Conservation (phyloP, 805 yeast genomes). For the Kregervanrija fluxuum region DNA sequence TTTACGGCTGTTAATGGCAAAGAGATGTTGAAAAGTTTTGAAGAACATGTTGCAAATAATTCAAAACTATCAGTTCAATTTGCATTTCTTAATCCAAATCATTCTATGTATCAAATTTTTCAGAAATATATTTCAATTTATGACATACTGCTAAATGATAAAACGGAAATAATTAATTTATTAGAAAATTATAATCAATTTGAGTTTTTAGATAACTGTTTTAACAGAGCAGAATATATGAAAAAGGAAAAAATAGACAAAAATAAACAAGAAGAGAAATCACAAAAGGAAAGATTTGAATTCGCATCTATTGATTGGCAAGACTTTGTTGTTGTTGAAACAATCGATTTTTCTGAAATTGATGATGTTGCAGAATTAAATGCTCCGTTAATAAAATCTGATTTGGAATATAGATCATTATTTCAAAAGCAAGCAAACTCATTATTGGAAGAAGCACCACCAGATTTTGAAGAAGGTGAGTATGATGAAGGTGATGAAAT, state of each 20-base stretch:
- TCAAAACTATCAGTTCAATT: slow-evolving; percentile 45
- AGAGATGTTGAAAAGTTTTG: slow-evolving; percentile 33
- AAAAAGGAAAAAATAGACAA: slow-evolving; percentile 30
- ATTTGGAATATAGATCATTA: slow-evolving; percentile 55
- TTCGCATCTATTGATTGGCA: slow-evolving; percentile 86
- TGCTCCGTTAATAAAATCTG: slow-evolving; percentile 48
- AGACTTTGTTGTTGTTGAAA: slow-evolving; percentile 65
- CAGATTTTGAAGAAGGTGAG: slow-evolving; percentile 25
- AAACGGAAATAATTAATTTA: slow-evolving; percentile 4
- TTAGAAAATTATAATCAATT: slow-evolving; percentile 12
- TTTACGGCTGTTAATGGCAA: slow-evolving; percentile 57
- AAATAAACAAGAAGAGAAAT: slow-evolving; percentile 24
- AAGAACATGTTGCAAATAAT: slow-evolving; percentile 17
- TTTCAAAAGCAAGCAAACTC: slow-evolving; percentile 38
- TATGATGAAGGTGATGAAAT: slow-evolving; percentile 13
- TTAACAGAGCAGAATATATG: slow-evolving; percentile 49
- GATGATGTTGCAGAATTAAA: slow-evolving; percentile 53
- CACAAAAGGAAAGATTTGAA: slow-evolving; percentile 36
- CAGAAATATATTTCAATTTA: slow-evolving; percentile 51
- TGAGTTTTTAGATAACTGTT: slow-evolving; percentile 39
- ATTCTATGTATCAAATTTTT: slow-evolving; percentile 54
- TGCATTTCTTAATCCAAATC: slow-evolving; percentile 54
- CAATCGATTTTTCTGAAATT: slow-evolving; percentile 54
- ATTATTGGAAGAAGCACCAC: slow-evolving; percentile 33
- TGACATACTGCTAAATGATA: slow-evolving; percentile 26